Percentiles rank a stretch among this genome's conserved stretches.
These are phyloP conservation scores for Erythrophleum fordii DNA, from an alignment of 306 rosid species.

Conservation along the genomic window DNA sequence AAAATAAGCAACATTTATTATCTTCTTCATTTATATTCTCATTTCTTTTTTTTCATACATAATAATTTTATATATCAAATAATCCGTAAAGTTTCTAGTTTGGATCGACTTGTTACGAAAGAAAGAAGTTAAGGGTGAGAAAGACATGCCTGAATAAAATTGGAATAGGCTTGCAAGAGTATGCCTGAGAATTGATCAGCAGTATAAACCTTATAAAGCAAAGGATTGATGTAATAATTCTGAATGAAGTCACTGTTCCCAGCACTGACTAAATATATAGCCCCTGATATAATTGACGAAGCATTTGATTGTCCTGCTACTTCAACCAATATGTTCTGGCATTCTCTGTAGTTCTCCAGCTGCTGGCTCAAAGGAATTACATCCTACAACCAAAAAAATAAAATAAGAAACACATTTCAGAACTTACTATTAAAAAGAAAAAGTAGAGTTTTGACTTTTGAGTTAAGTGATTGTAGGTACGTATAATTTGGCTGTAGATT, in stretches of 20 bases:
- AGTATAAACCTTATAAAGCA: slow-evolving; percentile 50
- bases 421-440: background rate
- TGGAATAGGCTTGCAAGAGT: slow-evolving; percentile 48
- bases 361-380: slow-evolving; percentile 59
- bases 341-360: slow-evolving; percentile 66
- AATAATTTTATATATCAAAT: too few relatives aligned
- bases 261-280: slow-evolving; percentile 52
- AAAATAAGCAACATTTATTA: too few relatives aligned
- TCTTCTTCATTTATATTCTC: too few relatives aligned
- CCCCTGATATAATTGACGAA: slow-evolving; percentile 59
- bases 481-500: slow-evolving; percentile 57
- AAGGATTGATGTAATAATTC: slow-evolving; percentile 70
- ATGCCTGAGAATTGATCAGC: slow-evolving; percentile 60
- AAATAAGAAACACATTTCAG: background rate
- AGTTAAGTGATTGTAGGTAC: slow-evolving; percentile 54
- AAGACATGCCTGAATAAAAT: slow-evolving; percentile 59
- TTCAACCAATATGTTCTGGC: slow-evolving; percentile 50
- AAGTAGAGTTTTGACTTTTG: background rate
- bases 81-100: background rate
- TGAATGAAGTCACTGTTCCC: slow-evolving; percentile 77
- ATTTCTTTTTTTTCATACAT: too few relatives aligned
- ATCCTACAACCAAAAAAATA: slow-evolving; percentile 47
- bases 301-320: slow-evolving; percentile 54
- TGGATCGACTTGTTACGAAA: background rate
- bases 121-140: background rate